Base-by-base conservation (phyloP, 768 basidiomycete genomes). In the Suillus sp. region DNA sequence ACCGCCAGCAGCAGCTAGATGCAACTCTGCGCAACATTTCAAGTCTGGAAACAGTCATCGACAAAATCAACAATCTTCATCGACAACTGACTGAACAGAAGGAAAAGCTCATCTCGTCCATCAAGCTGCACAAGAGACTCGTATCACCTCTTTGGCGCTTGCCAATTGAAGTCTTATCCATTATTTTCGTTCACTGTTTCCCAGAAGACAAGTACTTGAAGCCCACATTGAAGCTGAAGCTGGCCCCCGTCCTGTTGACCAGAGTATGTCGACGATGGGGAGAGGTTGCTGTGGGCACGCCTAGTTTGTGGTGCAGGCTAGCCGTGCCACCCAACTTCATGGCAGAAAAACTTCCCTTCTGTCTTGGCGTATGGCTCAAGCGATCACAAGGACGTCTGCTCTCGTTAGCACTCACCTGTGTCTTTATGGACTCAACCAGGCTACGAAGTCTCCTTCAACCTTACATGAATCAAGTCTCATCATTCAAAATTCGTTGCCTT, bases 141-240 rank as follows among this genome's bases (percentile, higher is more conserved):
- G 34, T 68, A 32, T 71, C 71, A 13, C 64, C 67, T 45, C 79
- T 84, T 62, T 69, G 74, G 58, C 65, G 68, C 16, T 70, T 85
- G 10, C 84, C 84, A 8, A 55, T 77, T 2, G 84, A 85, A 68
- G 68, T 85, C 6, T 75, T 78, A 35, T 76, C 78, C 38, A 80
- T 83, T 68, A 80, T 86, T 40, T 85, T 85, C 67, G 67, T 69
- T 14, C 73, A 76, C 27, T 80, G 78, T 65, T 67, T 79, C n/a
- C 68, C 73, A 6, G 76, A 76, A 59, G 70, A 69, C 20, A 66
- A 71, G 32, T 57, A 64, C 8, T 34, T n/a, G 4, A 63, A 65
- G 1, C n/a, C 20, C 20, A 1, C 4, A 13, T 11, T 2, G n/a
- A 20, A 34, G 18, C 20, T 22, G n/a, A n/a, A n/a, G n/a, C n/a